Conservation (phyloP, 352 stramenopile species). For the Pythium periplocum region DNA sequence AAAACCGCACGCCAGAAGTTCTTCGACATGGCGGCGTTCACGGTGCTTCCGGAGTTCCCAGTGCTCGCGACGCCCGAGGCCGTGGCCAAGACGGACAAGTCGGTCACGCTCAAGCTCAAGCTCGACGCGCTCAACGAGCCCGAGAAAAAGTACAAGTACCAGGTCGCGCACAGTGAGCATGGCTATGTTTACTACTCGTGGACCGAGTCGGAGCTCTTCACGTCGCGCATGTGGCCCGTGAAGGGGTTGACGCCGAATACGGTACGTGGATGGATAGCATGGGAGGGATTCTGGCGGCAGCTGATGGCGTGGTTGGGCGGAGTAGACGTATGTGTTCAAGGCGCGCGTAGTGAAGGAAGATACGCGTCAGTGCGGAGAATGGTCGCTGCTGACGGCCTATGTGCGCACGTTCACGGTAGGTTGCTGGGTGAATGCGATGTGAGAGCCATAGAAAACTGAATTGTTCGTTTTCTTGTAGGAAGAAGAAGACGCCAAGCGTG, state of each 20-base stretch:
- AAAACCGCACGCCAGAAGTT: neutral
- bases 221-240: slow-evolving; percentile 49
- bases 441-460: no score
- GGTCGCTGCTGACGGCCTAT: slow-evolving; percentile 63
- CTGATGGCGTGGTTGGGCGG: no score
- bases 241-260: slow-evolving; percentile 71
- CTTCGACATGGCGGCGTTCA: slow-evolving; percentile 28
- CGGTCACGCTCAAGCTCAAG: slow-evolving; percentile 56
- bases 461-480: slow-evolving; percentile 23
- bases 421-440: neutral
- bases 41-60: slow-evolving; percentile 55
- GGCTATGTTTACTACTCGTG: slow-evolving; percentile 88
- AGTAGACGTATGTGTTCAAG: slow-evolving; percentile 74
- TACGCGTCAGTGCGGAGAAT: slow-evolving; percentile 66
- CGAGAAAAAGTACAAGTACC: slow-evolving; percentile 51
- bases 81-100: slow-evolving; percentile 73
- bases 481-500: slow-evolving; percentile 82
- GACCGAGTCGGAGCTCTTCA: slow-evolving; percentile 63
- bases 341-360: slow-evolving; percentile 59
- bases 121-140: slow-evolving; percentile 23
- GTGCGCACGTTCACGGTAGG: slow-evolving; percentile 68
- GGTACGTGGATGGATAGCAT: slow-evolving; percentile 19
- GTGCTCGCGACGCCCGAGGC: slow-evolving; percentile 50
- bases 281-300: no score
- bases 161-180: slow-evolving; percentile 74